Conservation (phyloP, 495 filamentous ascomycete genomes). For the Lepraria neglecta region DNA sequence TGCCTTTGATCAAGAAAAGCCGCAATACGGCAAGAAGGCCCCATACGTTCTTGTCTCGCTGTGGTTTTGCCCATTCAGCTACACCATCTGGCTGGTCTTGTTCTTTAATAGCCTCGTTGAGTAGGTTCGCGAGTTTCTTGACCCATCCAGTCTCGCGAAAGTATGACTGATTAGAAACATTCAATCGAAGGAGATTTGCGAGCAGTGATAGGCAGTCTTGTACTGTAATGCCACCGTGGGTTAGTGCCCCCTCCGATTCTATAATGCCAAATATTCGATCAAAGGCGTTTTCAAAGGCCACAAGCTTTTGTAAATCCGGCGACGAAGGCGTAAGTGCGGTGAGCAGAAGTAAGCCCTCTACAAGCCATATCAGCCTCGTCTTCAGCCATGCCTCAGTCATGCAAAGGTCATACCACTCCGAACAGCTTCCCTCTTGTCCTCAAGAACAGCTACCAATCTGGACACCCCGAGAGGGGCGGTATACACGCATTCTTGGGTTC, state of each 20-base stretch:
- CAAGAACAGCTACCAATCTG: conserved; percentile 72
- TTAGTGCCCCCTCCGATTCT: conserved; percentile 70
- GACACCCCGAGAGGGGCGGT: conserved; percentile 83
- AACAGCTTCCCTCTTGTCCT: conserved; percentile 81
- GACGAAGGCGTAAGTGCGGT: conserved; percentile 64
- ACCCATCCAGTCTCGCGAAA: conserved; percentile 89
- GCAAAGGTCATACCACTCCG: conserved; percentile 59
- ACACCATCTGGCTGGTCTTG: conserved; percentile 54
- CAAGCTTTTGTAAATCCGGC: conserved; percentile 84
- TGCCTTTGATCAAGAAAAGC: conserved; percentile 75
- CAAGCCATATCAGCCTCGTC: conserved; percentile 6
- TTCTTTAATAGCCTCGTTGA: conserved; percentile 55
- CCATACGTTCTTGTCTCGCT: conserved; percentile 87
- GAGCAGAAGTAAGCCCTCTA: conserved; percentile 62
- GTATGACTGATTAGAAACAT: conserved; percentile 85
- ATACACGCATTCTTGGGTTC: conserved; percentile 93
- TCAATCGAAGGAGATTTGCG: conserved; percentile 82
- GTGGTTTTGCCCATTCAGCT: conserved; percentile 64
- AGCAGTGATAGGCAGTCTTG: conserved; percentile 93
- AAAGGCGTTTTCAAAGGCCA: conserved; percentile 92
- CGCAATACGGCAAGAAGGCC: conserved; percentile 79
- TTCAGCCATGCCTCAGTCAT: not conserved
- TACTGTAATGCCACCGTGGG: conserved; percentile 79
- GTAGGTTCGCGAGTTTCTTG: conserved; percentile 61
- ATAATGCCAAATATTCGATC: conserved; percentile 79